phyloP scores from a whole-genome alignment of 2,329 filamentous ascomycete species.

The Lecanicillium sp. region DNA sequence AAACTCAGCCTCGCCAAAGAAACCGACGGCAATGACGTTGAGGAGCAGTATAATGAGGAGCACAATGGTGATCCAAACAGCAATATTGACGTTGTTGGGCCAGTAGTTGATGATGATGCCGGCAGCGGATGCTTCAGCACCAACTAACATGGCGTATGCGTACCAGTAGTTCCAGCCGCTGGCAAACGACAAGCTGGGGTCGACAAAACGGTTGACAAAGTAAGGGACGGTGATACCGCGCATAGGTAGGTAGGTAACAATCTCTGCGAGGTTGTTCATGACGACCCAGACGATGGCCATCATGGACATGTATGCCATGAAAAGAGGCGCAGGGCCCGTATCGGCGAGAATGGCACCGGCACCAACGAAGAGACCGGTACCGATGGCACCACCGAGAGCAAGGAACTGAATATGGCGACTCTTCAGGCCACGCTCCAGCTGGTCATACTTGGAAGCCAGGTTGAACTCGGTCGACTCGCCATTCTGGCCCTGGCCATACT shows the following conservation, averaged over 20 bases:
- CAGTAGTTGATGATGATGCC: slow-evolving; percentile 55
- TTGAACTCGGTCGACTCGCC: slow-evolving; percentile 22
- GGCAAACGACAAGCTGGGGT: slow-evolving; percentile 48
- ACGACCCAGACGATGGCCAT: slow-evolving; percentile 45
- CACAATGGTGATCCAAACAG: slow-evolving; percentile 53
- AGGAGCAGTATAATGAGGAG: slow-evolving; percentile 44
- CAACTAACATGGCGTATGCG: slow-evolving; percentile 50
- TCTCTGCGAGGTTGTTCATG: slow-evolving; percentile 49
- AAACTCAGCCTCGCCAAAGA: slow-evolving; percentile 56
- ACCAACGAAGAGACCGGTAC: slow-evolving; percentile 57
- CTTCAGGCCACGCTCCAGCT: slow-evolving; percentile 50
- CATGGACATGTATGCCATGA: slow-evolving; percentile 60
- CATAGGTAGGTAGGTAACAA: slow-evolving; percentile 47
- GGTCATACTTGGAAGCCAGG: slow-evolving; percentile 30
- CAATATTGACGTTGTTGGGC: slow-evolving; percentile 38
- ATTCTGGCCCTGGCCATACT: slow-evolving; percentile 16
- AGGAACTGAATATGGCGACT: slow-evolving; percentile 55
- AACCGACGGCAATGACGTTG: slow-evolving; percentile 48
- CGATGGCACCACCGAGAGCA: slow-evolving; percentile 51
- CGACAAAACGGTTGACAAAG: slow-evolving; percentile 47
- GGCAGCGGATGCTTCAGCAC: slow-evolving; percentile 50
- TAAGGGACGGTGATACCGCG: slow-evolving; percentile 50
- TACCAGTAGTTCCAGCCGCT: slow-evolving; percentile 57
- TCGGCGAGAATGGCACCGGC: slow-evolving; percentile 48
- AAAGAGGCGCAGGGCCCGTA: slow-evolving; percentile 57